These are phyloP conservation scores for Vaccinium vitisidaea DNA, from an alignment of 148 eudicot species.

Conservation along the genomic window DNA sequence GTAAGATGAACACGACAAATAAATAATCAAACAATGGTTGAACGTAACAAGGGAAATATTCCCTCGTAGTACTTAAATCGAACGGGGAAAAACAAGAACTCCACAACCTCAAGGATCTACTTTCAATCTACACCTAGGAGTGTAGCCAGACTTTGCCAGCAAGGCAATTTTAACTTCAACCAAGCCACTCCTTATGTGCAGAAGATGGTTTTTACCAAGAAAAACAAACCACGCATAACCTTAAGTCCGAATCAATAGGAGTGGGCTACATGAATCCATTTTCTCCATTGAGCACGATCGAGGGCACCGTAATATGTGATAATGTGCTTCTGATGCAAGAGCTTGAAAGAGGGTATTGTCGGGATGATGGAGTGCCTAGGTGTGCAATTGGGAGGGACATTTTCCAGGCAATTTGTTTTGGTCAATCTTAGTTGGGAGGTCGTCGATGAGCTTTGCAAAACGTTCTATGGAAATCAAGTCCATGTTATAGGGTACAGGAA, in stretches of 20 bases:
- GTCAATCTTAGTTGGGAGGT: too few relatives aligned
- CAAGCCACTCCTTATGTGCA: conserved; percentile 2
- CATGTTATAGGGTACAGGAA: too few relatives aligned
- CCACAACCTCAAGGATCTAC: background rate
- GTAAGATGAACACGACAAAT: too few relatives aligned
- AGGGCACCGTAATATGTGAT: background rate
- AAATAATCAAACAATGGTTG: too few relatives aligned
- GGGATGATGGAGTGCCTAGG: too few relatives aligned
- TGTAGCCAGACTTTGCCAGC: conserved; percentile 7
- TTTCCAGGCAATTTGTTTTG: too few relatives aligned
- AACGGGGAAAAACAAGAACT: background rate
- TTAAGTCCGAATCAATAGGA: background rate
- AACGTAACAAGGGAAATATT: background rate
- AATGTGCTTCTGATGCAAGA: too few relatives aligned
- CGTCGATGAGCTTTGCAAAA: too few relatives aligned
- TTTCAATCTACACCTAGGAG: background rate
- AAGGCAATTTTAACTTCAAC: conserved; percentile 6
- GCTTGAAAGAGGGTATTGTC: too few relatives aligned
- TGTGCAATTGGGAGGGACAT: too few relatives aligned
- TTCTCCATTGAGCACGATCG: background rate
- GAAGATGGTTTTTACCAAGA: background rate
- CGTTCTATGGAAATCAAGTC: too few relatives aligned
- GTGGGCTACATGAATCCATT: background rate
- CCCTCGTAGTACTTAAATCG: background rate
- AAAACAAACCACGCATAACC: background rate